Evolutionary conservation across 768 basidiomycete genomes (phyloP).

Genomic region (Podaxis pistillaris): DNA sequence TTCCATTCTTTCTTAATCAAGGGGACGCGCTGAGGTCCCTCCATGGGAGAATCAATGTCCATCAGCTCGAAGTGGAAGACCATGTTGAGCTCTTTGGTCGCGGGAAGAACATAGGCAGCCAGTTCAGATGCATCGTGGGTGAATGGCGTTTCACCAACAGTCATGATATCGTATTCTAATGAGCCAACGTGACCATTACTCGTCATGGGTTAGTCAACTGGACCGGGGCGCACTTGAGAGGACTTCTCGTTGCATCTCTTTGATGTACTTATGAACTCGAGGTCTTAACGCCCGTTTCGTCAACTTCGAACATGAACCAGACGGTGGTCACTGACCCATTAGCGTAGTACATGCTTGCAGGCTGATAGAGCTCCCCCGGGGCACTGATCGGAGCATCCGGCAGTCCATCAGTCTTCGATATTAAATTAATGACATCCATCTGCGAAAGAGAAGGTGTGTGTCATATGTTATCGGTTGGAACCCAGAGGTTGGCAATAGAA

Average conservation of each 20-base stretch:
- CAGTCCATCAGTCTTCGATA: slow-evolving; percentile 60
- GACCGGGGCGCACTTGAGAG: slow-evolving; percentile 47
- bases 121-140: slow-evolving; percentile 51
- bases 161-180: slow-evolving; percentile 56
- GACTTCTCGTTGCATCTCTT: slow-evolving; percentile 64
- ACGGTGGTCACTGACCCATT: slow-evolving; percentile 47
- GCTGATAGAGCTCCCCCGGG: slow-evolving; percentile 50
- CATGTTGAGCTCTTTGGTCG: slow-evolving; percentile 62
- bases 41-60: slow-evolving; percentile 49
- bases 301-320: not conserved
- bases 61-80: slow-evolving; percentile 65
- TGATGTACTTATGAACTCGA: slow-evolving; percentile 62
- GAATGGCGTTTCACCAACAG: slow-evolving; percentile 64
- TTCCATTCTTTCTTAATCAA: slow-evolving; percentile 48
- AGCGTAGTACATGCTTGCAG: slow-evolving; percentile 49
- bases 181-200: not conserved
- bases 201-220: not conserved
- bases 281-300: slow-evolving; percentile 38
- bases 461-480: not conserved
- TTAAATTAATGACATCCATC: slow-evolving; percentile 74
- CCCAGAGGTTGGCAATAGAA: slow-evolving; percentile 6
- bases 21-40: slow-evolving; percentile 32
- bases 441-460: slow-evolving; percentile 18
- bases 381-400: slow-evolving; percentile 65
- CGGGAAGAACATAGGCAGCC: slow-evolving; percentile 54